Conservation (phyloP, 148 eudicot genomes). For the Silene latifolia region DNA sequence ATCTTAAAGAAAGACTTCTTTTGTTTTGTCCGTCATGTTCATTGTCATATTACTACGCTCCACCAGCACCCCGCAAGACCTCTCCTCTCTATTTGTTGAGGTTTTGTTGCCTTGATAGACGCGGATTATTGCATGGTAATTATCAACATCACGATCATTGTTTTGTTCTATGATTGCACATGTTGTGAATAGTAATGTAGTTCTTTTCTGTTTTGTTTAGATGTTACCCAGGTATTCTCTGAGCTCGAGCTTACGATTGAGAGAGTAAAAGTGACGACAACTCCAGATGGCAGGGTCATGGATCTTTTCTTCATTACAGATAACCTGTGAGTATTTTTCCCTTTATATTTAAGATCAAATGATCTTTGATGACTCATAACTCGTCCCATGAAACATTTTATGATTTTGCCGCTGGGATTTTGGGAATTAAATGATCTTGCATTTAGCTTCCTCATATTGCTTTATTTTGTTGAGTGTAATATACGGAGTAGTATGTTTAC, state of each 20-base stretch:
- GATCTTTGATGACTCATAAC: background rate
- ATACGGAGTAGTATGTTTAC: background rate
- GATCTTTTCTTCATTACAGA: conserved; percentile 79
- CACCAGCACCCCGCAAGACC: conserved; percentile 38
- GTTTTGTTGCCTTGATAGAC: conserved; percentile 59
- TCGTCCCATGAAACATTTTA: background rate
- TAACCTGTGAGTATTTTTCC: conserved; percentile 49
- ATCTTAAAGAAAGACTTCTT: conserved; percentile 60
- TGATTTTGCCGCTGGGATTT: background rate
- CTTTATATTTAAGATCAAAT: background rate
- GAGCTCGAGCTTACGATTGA: conserved; percentile 72
- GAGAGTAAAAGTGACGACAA: conserved; percentile 79
- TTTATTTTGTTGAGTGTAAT: background rate
- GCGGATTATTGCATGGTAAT: conserved; percentile 70
- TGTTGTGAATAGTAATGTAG: background rate
- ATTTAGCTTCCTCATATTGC: too few species aligned
- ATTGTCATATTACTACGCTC: conserved; percentile 45
- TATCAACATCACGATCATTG: background rate
- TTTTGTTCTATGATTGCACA: background rate
- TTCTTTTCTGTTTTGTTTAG: conserved; percentile 31
- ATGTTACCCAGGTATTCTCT: conserved; percentile 67
- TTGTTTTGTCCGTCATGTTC: conserved; percentile 63
- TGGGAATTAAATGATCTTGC: too few species aligned
- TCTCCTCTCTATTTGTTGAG: conserved; percentile 56
- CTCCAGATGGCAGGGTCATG: conserved; percentile 70